phyloP scores from a whole-genome alignment of 2,329 filamentous ascomycete species.

The Neofusicoccum ribis region DNA sequence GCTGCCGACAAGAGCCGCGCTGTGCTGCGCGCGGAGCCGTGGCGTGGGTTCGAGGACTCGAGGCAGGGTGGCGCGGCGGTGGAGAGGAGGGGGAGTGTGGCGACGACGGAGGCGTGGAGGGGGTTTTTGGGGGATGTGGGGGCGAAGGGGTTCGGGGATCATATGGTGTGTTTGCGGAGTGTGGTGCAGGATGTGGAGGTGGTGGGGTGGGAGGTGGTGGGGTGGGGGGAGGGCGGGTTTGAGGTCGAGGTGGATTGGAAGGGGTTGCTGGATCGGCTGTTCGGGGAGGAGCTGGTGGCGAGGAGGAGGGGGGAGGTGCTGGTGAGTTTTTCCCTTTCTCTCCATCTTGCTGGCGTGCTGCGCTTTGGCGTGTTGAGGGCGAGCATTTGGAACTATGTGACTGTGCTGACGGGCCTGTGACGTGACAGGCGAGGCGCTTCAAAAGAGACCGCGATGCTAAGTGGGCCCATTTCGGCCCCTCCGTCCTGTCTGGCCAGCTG shows the following conservation, averaged over 20 bases:
- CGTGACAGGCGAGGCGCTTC: not conserved
- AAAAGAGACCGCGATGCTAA: not conserved
- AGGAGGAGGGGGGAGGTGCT: not conserved
- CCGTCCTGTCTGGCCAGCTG: not conserved
- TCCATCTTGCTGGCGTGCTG: not conserved
- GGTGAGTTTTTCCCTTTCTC: not conserved
- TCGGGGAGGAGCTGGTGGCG: constrained; percentile 5
- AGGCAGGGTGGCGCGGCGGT: not conserved
- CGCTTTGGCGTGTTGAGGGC: too few species aligned
- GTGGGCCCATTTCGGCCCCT: not conserved
- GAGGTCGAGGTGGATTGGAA: constrained; percentile 1
- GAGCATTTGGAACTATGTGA: not conserved
- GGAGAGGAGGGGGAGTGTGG: not conserved
- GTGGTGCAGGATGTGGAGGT: too few species aligned
- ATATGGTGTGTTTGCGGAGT: too few species aligned
- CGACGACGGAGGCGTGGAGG: not conserved
- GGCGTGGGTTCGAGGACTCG: not conserved
- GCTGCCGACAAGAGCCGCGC: not conserved
- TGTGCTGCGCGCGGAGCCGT: not conserved
- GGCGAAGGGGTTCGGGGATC: too few species aligned
- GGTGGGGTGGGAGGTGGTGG: not conserved
- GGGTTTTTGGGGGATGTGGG: too few species aligned
- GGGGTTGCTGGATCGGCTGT: not conserved
- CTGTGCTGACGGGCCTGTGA: not conserved
- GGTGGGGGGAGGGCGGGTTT: not conserved